Evolutionary conservation across 2,329 filamentous ascomycete genomes (phyloP), one percentile per base, ranked within the genome.

Genomic region (Aureobasidium musti): DNA sequence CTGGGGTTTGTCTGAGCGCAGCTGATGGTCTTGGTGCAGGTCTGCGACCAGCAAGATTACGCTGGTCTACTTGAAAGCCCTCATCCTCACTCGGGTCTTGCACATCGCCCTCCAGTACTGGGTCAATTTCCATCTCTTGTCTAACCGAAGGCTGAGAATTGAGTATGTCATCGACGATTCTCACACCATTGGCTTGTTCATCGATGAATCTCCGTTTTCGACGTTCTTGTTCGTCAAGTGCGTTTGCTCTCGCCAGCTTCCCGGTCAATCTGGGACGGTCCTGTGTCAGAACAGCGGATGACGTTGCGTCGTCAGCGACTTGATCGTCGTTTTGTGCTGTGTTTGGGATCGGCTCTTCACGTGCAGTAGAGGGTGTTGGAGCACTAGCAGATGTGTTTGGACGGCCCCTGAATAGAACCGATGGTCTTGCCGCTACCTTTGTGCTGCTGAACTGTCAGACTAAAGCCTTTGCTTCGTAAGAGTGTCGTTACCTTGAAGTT

Each of bases 31-130:
- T 65, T 23, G 35, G 43, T n/a, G 45, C 59, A 11, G 63, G 50
- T 39, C 68, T 59, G 52, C 76, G 71, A 37, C 65, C 67, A 28
- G 70, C 50, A 3, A 72, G 69, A 8, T 73, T 71, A 14, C 79
- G 79, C 7, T 71, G 72, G 59, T 78, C 75, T 2, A 73, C 73
- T 45, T 82, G 78, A 67, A 83, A 84, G 1, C 76, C 81, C 52
- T 80, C 79, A 10, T 82, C 80, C 54, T 78, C 75, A 10, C 75
- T 74, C 0, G 74, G 72, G 1, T 73, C 71, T 13, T 74, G 77
- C 11, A 73, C 73, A 66, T 67, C 70, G 52, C 26, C 21, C 21
- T 41, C 8, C 23, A 47, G 35, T 14, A 10, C 17, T 2, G 43
- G 59, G 21, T 63, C 59, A 8, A 49, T 23, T 17, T 41, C 33